Base-by-base conservation (phyloP, 257 asterid species). In the Cynanchum wilfordii region DNA sequence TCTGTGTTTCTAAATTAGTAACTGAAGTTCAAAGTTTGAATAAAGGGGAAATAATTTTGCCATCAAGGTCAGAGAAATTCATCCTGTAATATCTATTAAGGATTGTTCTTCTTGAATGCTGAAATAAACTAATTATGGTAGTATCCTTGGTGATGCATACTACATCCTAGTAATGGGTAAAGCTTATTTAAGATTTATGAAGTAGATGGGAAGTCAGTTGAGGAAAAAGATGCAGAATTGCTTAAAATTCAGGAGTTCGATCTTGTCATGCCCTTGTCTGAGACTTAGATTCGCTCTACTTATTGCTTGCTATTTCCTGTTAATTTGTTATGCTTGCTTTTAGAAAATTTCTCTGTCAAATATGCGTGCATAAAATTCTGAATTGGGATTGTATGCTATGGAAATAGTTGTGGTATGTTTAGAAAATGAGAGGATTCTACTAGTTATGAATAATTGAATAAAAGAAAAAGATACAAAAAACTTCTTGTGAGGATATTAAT, bases 321-420 rank as follows among this genome's bases (percentile, higher is more conserved):
- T 59, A 59, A 25, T 12, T 13, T 25, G 11, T 59, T 59, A 5
- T 27, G n/a, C 16, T 27, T 59, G 66, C 66, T 27, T 60, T 60
- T 60, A 60, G 66, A 60, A 27, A 27, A 60, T 60, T 60, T 60
- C n/a, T 29, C n/a, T 60, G 22, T 30, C 17, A n/a, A 59, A 59
- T 27, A 59, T 27, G 66, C 66, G 9, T 59, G 40, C 40, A 36
- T 60, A 29, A 15, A 15, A 9, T 25, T 58, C 65, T 58, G 36
- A 57, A 13, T 59, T 29, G 30, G 66, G 29, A 60, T 59, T 27
- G 16, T 59, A 29, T 59, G 10, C n/a, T 52, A 57, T 57, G 64
- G 16, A 38, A 27, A 20, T 27, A 27, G 42, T 59, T 59, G 6
- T 8, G n/a, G 10, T 59, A 33, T 27, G 11, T 27, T 29, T n/a